Base-by-base conservation (phyloP, 176 grass and related monocot genomes). In the Bolboschoenus planiculmis region DNA sequence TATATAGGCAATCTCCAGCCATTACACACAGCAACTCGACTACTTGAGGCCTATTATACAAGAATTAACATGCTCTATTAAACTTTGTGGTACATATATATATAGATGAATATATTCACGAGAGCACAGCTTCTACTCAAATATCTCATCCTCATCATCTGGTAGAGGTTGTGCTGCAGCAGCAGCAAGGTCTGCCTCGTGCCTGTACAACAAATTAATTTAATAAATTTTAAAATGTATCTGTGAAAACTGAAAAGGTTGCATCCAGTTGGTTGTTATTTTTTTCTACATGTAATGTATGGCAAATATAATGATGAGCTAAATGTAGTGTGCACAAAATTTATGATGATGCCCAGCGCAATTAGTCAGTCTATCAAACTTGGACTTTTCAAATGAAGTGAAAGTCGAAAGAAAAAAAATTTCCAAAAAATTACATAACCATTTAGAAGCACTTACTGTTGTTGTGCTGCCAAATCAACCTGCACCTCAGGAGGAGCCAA, bases 391-490 rank as follows among this genome's bases (percentile, higher is more conserved):
- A 71, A 33, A 10, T 29, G 0, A 33, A 62, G 9, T 21, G 42
- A 46, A 31, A 63, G 5, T 0, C 1, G 1, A 43, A 53, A 3
- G 14, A 33, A 35, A 15, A 43, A 40, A 64, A 44, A 63, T 26
- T 36, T 65, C 7, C 4, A 4, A 27, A 66, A 40, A 82, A 14
- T 18, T 46, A 31, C 18, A 48, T 46, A 53, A 21, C 14, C 9
- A 39, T 33, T 60, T 14, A 1, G 18, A 1, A 39, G 3, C 61
- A 97, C 94, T 91, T 75, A 97, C 91, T 90, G 91, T 79, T 93
- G 91, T 86, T 97, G 94, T 84, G 90, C 88, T 31, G 91, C 91
- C 85, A 97, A 44, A 84, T 97, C 94, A 0, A 97, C 90, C 56
- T 85, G 80, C 33, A 97, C 81, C 83, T 97, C 94, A 33, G 94